Evolutionary conservation across 257 asterid genomes (phyloP).

Genomic region (Nicotiana otophora): DNA sequence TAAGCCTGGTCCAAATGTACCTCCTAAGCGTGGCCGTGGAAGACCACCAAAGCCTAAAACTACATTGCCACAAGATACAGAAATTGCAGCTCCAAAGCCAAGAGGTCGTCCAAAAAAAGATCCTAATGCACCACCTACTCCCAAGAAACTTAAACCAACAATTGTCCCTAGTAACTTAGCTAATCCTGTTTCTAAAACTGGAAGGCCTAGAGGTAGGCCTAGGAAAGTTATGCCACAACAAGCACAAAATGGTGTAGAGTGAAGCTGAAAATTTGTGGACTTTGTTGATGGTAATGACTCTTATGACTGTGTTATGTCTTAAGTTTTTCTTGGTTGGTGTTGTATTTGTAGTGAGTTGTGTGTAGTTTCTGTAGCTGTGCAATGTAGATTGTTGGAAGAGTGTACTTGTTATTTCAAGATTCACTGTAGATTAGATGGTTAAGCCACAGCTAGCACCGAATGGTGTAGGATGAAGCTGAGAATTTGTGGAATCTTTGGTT

Average conservation of each 20-base stretch:
- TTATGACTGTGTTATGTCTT: not conserved
- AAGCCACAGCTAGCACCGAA: conserved; percentile 44
- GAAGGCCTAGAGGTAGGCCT: conserved; percentile 87
- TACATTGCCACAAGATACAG: conserved; percentile 29
- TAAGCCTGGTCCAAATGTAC: conserved; percentile 57
- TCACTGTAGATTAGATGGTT: conserved; percentile 35
- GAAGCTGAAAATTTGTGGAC: conserved; percentile 13
- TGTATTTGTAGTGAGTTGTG: not conserved
- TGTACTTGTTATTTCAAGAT: not conserved
- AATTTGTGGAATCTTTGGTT: not conserved
- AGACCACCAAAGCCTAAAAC: conserved; percentile 71
- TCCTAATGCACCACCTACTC: conserved; percentile 63
- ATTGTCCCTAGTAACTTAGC: conserved; percentile 10
- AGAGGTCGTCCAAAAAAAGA: conserved; percentile 81
- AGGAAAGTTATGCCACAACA: conserved; percentile 59
- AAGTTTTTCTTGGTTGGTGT: not conserved
- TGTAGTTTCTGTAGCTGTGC: not conserved
- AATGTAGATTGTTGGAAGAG: not conserved
- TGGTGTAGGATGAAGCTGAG: conserved; percentile 22
- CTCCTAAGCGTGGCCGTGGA: conserved; percentile 70
- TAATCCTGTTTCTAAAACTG: conserved; percentile 24
- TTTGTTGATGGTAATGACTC: not conserved
- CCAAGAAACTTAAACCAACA: conserved; percentile 57
- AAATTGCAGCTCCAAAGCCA: conserved; percentile 40
- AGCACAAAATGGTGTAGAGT: conserved; percentile 30